phyloP scores from a whole-genome alignment of 441 rosid species.

The Rhodomyrtus psidioides region DNA sequence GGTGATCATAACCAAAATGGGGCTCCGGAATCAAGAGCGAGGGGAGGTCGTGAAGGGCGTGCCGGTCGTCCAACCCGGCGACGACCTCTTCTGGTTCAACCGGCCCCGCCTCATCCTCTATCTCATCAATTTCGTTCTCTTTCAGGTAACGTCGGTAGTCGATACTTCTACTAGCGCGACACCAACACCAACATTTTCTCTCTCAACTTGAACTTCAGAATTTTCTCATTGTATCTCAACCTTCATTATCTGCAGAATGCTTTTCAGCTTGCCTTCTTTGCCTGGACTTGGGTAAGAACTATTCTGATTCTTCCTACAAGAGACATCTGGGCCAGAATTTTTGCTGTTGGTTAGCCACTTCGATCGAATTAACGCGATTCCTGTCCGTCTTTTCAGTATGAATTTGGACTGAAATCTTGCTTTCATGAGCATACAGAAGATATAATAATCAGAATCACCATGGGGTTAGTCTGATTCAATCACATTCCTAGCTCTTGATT shows the following conservation, averaged over 20 bases:
- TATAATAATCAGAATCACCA: constrained; percentile 29
- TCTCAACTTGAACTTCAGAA: background rate
- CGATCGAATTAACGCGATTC: background rate
- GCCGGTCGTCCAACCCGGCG: constrained; percentile 60
- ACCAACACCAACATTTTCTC: background rate
- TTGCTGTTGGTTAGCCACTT: background rate
- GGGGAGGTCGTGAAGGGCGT: constrained; percentile 49
- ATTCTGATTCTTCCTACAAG: background rate
- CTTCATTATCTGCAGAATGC: constrained; percentile 38
- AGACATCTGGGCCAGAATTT: background rate
- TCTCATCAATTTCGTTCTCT: constrained; percentile 59
- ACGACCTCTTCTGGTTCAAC: constrained; percentile 60
- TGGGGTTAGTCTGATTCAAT: constrained; percentile 27
- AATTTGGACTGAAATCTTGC: constrained; percentile 38
- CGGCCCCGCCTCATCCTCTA: constrained; percentile 46
- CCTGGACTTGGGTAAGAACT: constrained; percentile 52
- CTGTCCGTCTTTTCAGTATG: constrained; percentile 21
- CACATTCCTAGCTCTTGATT: background rate
- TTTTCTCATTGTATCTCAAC: background rate
- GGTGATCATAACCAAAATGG: constrained; percentile 54
- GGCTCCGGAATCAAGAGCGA: constrained; percentile 38
- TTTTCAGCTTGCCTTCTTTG: constrained; percentile 61
- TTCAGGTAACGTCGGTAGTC: constrained; percentile 28
- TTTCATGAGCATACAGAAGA: constrained; percentile 29
- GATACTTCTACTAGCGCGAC: background rate